Conservation (phyloP, 257 asterid genomes). For the Solanum stenotomum region DNA sequence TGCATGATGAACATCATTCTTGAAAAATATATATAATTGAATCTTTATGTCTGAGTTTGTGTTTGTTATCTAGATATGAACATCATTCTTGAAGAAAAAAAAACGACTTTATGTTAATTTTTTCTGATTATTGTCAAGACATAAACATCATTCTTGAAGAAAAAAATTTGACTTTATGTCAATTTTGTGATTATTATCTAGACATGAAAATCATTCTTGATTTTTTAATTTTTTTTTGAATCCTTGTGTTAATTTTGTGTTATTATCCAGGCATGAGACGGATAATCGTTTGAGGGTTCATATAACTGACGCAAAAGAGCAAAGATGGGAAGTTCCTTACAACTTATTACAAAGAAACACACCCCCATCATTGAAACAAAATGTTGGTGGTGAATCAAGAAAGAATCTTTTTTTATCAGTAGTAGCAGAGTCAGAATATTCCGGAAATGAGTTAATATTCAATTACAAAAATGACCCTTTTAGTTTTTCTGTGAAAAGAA, state of each 20-base stretch:
- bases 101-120: background rate
- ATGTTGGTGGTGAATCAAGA: background rate
- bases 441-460: background rate
- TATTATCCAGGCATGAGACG: background rate
- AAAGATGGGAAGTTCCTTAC: constrained; percentile 8
- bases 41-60: background rate
- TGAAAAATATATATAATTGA: background rate
- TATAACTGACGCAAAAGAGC: background rate
- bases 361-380: background rate
- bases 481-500: constrained; percentile 26
- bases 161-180: background rate
- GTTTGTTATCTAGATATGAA: background rate
- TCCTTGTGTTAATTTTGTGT: background rate
- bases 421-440: background rate
- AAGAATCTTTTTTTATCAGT: background rate
- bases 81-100: background rate
- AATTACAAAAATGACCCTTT: constrained; percentile 20
- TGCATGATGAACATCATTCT: background rate
- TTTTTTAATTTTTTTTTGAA: background rate
- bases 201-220: background rate
- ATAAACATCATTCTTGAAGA: background rate
- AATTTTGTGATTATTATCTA: background rate
- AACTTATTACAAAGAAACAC: background rate
- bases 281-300: background rate
- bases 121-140: too few relatives aligned